Evolutionary conservation across 805 yeast species (phyloP).

Genomic region (Jamesozyma gamospora): DNA sequence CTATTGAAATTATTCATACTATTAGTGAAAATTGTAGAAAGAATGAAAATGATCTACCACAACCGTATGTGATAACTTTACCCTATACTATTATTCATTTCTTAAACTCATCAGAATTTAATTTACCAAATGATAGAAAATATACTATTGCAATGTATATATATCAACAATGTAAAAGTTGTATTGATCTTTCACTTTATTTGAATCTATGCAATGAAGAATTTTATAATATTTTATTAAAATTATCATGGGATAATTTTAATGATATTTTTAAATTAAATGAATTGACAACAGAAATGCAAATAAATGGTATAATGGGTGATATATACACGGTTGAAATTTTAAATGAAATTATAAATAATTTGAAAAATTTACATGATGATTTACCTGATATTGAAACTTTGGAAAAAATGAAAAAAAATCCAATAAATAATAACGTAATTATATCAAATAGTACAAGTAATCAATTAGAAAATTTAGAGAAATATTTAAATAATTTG

Average conservation of each 20-base stretch:
- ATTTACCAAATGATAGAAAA: slow-evolving; percentile 12
- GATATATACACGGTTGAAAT: slow-evolving; percentile 23
- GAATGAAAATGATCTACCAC: slow-evolving; percentile 13
- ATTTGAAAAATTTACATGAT: slow-evolving; percentile 17
- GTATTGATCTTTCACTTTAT: slow-evolving; percentile 21
- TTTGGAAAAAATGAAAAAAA: background rate
- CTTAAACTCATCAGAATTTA: slow-evolving; percentile 6
- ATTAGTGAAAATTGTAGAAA: slow-evolving; percentile 7
- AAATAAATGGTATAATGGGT: slow-evolving; percentile 25
- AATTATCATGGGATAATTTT: slow-evolving; percentile 24
- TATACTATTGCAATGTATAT: slow-evolving; percentile 18
- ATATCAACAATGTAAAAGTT: slow-evolving; percentile 22
- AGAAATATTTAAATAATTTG: slow-evolving; percentile 16
- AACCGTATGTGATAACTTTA: slow-evolving; percentile 21
- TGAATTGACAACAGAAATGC: slow-evolving; percentile 23
- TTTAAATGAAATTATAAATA: slow-evolving; percentile 14
- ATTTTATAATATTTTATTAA: slow-evolving; percentile 23
- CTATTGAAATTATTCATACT: slow-evolving; percentile 11
- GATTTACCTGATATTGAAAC: slow-evolving; percentile 13
- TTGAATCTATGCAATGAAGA: slow-evolving; percentile 24
- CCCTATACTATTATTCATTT: slow-evolving; percentile 19
- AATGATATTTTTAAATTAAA: slow-evolving; percentile 15
- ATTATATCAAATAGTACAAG: slow-evolving; percentile 23
- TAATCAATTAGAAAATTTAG: slow-evolving; percentile 12
- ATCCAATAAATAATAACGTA: slow-evolving; percentile 7